Percentiles rank a stretch among this genome's conserved stretches.
Evolutionary conservation across 2,329 filamentous ascomycete species (phyloP).

Genomic region (Colletotrichum truncatum): DNA sequence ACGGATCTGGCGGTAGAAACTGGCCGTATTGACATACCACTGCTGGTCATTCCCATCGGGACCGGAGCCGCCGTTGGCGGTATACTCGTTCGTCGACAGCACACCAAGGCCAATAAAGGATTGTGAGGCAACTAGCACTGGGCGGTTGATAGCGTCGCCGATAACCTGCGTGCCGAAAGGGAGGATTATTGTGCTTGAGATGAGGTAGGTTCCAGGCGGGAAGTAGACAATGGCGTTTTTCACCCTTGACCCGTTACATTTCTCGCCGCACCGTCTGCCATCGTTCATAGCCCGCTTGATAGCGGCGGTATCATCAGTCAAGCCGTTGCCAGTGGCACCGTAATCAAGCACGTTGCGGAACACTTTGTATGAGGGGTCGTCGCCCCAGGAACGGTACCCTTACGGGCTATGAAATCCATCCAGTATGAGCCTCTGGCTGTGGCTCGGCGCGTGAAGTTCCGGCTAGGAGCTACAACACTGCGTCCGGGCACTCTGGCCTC

Average conservation of each 20-base stretch:
- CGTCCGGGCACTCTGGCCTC: no score
- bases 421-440: neutral
- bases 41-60: conserved; percentile 21
- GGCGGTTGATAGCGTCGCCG: conserved; percentile 16
- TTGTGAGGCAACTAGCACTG: conserved; percentile 1
- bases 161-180: conserved; percentile 35
- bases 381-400: neutral
- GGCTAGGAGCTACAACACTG: no score
- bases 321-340: conserved; percentile 58
- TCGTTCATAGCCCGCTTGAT: conserved; percentile 33
- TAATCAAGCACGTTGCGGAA: conserved; percentile 66
- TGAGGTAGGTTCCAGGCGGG: conserved; percentile 35
- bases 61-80: neutral
- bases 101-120: conserved; percentile 27
- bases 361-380: conserved; percentile 54
- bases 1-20: conserved; percentile 30
- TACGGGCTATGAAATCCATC: neutral
- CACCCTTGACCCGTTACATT: conserved; percentile 29
- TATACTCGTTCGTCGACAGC: conserved; percentile 29
- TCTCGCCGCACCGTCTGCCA: conserved; percentile 24
- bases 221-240: conserved; percentile 38
- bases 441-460: neutral
- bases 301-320: conserved; percentile 46
- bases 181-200: conserved; percentile 31
- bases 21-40: conserved; percentile 31